A percentile compares a stretch with the other conserved stretches of the same genome.
phyloP scores from a whole-genome alignment of 75 land plant species.

The Cryptomeria japonica region DNA sequence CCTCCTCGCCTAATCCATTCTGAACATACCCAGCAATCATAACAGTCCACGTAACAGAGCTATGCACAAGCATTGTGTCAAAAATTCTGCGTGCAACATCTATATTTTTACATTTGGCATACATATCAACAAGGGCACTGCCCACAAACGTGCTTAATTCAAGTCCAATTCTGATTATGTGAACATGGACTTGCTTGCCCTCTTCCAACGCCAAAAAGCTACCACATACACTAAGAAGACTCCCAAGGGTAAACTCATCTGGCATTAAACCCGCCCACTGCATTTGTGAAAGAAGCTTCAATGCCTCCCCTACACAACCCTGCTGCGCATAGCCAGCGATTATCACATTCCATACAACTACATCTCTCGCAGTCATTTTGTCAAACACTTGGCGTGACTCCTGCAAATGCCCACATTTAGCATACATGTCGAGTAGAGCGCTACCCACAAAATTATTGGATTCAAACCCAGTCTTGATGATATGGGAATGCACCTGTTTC shows the following conservation, averaged over 20 bases:
- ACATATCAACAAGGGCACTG: conserved; percentile 71
- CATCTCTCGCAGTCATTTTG: conserved; percentile 17
- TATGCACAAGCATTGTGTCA: conserved; percentile 20
- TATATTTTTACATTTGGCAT: conserved; percentile 51
- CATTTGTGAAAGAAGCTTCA: conserved; percentile 38
- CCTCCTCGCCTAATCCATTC: conserved; percentile 49
- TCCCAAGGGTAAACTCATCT: conserved; percentile 47
- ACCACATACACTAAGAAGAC: conserved; percentile 44
- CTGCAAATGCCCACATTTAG: conserved; percentile 50
- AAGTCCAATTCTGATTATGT: conserved; percentile 31
- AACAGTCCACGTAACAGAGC: conserved; percentile 56
- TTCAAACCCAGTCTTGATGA: conserved; percentile 30
- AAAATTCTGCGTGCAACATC: conserved; percentile 49
- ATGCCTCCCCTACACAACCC: conserved; percentile 34
- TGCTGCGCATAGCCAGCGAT: conserved; percentile 38
- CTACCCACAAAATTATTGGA: conserved; percentile 38
- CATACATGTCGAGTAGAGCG: conserved; percentile 63
- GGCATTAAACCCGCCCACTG: conserved; percentile 30
- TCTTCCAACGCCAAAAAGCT: conserved; percentile 26
- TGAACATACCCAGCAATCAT: conserved; percentile 52
- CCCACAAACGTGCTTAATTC: conserved; percentile 34
- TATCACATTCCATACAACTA: conserved; percentile 63
- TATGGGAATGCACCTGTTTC: conserved; percentile 37
- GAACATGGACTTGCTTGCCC: conserved; percentile 48
- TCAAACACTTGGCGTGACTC: conserved; percentile 41